Percentiles rank a stretch among this genome's conserved stretches.
phyloP scores from a whole-genome alignment of 768 basidiomycete genomes.

The Pleurotus tuber-regium region DNA sequence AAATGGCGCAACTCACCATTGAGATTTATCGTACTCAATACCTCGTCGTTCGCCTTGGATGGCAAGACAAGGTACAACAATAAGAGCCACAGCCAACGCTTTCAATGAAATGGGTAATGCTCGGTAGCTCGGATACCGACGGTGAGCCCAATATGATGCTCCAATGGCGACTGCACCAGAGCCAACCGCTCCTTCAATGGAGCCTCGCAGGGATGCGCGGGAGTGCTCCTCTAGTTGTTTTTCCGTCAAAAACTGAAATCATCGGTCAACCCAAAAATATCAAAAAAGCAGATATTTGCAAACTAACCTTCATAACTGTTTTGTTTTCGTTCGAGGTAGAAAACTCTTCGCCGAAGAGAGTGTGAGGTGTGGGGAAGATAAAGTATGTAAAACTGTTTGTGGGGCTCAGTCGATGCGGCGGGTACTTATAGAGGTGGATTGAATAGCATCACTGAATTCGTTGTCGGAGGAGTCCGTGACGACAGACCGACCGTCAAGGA shows the following conservation, averaged over 20 bases:
- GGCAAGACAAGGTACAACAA: slow-evolving; percentile 62
- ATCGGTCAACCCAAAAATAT: neutral
- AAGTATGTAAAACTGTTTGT: neutral
- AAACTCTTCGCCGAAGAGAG: too few relatives aligned
- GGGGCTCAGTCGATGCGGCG: neutral
- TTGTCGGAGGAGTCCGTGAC: slow-evolving; percentile 7
- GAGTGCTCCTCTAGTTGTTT: slow-evolving; percentile 53
- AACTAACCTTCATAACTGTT: slow-evolving; percentile 32
- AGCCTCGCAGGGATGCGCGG: slow-evolving; percentile 57
- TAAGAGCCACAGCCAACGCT: slow-evolving; percentile 57
- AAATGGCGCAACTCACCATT: slow-evolving; percentile 49
- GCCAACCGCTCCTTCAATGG: slow-evolving; percentile 53
- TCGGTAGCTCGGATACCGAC: slow-evolving; percentile 55
- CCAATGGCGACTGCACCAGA: slow-evolving; percentile 49
- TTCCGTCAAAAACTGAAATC: slow-evolving; percentile 29
- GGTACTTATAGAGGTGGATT: neutral
- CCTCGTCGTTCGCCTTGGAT: slow-evolving; percentile 71
- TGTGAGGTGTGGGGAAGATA: slow-evolving; percentile 2
- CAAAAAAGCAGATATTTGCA: neutral
- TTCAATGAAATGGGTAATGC: slow-evolving; percentile 65
- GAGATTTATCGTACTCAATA: slow-evolving; percentile 58
- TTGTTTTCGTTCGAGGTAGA: slow-evolving; percentile 12
- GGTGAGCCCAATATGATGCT: slow-evolving; percentile 54
- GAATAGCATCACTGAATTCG: neutral
- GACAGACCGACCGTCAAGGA: slow-evolving; percentile 1